Base-by-base conservation (phyloP, 208 protist species). In the Acanthamoeba sp. region DNA sequence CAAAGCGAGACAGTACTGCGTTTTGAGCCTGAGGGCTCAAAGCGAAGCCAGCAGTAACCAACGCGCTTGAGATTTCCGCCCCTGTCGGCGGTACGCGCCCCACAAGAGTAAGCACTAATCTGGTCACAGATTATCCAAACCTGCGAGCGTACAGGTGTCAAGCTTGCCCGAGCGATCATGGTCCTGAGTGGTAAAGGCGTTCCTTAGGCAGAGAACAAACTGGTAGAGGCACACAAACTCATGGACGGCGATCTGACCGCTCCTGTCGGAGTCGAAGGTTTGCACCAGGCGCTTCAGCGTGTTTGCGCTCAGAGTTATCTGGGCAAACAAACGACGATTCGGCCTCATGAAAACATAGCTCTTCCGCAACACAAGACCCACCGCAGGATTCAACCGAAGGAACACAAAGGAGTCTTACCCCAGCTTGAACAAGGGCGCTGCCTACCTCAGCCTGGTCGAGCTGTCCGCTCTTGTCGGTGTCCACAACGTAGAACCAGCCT, bases 151-250 rank as follows among this genome's bases (percentile, higher is more conserved):
- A 38, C 69, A 80, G 69, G 38, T 80, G 34, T 80, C 69, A 24
- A 80, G 69, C 69, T 80, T 80, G 69, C 69, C 69, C 29, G 69
- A 80, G 36, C 69, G 69, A 40, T 80, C 69, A 16, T 34, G 69
- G 38, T 80, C 69, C 27, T 80, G 69, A 9, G 27, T 22, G 18
- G 20, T 3, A 9, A 80, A 80, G 27, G 69, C 69, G 29, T 80
- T 80, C 32, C 69, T n/a, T 9, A 80, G 18, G 69, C 16, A 34
- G 36, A 80, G 69, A 34, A 80, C 38, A 16, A 80, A 80, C 34
- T 80, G 69, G 69, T 80, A 80, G 36, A 80, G 69, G 69, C 69
- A 80, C 27, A 80, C 69, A n/a, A 80, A 80, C 69, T 80, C 69
- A 0, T 80, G 29, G 14, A 80, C 34, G 29, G 32, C 69, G 16